Evolutionary conservation across 2,329 filamentous ascomycete genomes (phyloP).

Genomic region (Zymoseptoria passerinii): DNA sequence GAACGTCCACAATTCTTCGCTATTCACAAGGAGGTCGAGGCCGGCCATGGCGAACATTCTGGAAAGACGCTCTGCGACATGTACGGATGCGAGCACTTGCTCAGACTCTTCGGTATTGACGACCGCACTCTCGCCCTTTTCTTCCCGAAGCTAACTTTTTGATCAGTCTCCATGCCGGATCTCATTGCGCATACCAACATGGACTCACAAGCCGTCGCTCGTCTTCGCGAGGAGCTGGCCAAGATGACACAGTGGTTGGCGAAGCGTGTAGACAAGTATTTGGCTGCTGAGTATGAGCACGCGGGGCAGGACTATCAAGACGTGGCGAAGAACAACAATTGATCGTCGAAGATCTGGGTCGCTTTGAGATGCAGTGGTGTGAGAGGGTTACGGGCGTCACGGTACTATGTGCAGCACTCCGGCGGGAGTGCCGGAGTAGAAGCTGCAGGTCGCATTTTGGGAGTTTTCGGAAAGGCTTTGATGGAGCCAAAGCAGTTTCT

Average conservation of each 20-base stretch:
- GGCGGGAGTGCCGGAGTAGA: background rate
- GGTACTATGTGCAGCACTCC: background rate
- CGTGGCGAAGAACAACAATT: conserved; percentile 16
- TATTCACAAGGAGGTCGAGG: conserved; percentile 58
- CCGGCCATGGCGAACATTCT: conserved; percentile 53
- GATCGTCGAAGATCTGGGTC: no score
- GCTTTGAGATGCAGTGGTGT: background rate
- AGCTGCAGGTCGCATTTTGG: background rate
- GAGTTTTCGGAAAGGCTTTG: background rate
- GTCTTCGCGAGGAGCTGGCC: conserved; percentile 78
- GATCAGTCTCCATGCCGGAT: conserved; percentile 76
- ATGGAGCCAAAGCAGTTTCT: background rate
- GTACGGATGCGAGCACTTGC: conserved; percentile 88
- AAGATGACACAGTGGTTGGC: conserved; percentile 82
- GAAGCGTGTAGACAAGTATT: conserved; percentile 68
- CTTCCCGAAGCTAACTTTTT: conserved; percentile 1
- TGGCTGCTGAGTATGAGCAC: conserved; percentile 66
- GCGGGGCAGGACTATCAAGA: conserved; percentile 64
- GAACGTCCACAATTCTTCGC: conserved; percentile 84
- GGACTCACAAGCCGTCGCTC: conserved; percentile 82
- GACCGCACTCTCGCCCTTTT: no score
- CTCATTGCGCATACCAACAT: conserved; percentile 96
- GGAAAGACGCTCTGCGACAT: conserved; percentile 69
- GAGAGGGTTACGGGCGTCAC: background rate
- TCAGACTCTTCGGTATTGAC: conserved; percentile 71